A percentile compares a stretch with the other conserved stretches of the same genome.
Evolutionary conservation across 495 filamentous ascomycete genomes (phyloP).

Genomic region (Entonaema liquescens): DNA sequence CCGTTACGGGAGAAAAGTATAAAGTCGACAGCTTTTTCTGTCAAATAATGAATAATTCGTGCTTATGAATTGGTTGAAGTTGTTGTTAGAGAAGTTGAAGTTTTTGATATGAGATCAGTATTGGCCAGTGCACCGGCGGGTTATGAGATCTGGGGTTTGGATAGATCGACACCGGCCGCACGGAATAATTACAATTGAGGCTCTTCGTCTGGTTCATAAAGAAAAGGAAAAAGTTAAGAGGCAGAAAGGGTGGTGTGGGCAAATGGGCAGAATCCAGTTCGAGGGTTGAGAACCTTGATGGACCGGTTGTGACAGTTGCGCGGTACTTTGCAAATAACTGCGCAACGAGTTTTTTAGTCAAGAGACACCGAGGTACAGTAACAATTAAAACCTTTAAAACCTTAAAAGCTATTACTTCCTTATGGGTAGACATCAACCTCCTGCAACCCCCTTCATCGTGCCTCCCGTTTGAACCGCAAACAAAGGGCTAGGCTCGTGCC

Average conservation of each 20-base stretch:
- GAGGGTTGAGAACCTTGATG: slow-evolving; percentile 42
- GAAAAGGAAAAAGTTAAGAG: slow-evolving; percentile 3
- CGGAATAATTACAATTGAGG: slow-evolving; percentile 21
- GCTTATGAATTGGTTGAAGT: neutral
- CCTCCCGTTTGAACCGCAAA: slow-evolving; percentile 10
- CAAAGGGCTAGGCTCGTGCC: slow-evolving; percentile 1
- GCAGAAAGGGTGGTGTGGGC: slow-evolving; percentile 19
- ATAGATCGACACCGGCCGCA: slow-evolving; percentile 15
- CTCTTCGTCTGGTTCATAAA: slow-evolving; percentile 17
- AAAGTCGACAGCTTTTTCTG: neutral
- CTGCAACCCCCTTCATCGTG: neutral
- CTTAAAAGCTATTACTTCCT: neutral
- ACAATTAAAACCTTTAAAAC: neutral
- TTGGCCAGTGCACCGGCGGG: slow-evolving; percentile 10
- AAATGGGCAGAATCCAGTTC: slow-evolving; percentile 24
- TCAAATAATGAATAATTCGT: neutral
- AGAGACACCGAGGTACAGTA: neutral
- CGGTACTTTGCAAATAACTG: neutral
- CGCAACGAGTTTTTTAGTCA: slow-evolving; percentile 4
- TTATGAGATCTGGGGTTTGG: slow-evolving; percentile 9
- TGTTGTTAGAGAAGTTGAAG: neutral
- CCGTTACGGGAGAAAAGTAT: slow-evolving; percentile 1
- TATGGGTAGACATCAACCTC: slow-evolving; percentile 1
- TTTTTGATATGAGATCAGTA: slow-evolving; percentile 5
- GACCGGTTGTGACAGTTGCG: slow-evolving; percentile 11